Base-by-base conservation (phyloP, 345 rosid species). In the Acer saccharum region DNA sequence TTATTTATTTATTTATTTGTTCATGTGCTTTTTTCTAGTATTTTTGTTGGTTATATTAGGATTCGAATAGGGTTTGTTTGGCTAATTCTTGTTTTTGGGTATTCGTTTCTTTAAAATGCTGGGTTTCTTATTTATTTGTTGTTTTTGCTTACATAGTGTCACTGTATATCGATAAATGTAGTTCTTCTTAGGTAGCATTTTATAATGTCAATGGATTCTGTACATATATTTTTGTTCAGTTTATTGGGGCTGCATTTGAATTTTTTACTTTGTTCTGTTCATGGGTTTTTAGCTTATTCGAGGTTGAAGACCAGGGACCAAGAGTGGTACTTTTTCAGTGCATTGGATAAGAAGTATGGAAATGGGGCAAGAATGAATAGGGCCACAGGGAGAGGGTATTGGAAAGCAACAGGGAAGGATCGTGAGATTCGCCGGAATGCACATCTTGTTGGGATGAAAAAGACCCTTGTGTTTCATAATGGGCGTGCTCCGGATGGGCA, bases 281-380 rank as follows among this genome's bases (percentile, higher is more conserved):
- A n/a, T 75, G 54, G 58, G 68, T 72, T 86, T 78, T 41, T 73
- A 90, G 92, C 44, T 71, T 79, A 74, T 73, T 79, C 95, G 12
- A 89, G 85, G 78, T 77, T 93, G 84, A 94, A 88, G 79, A 89
- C 88, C 69, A 85, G 90, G 70, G 97, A 94, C 81, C 89, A 90
- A 71, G 93, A 88, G 63, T 91, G 95, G 94, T 92, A 86, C 89
- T 89, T 94, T 81, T 94, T 89, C 64, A 83, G 91, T 78, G 88
- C 90, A 10, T 75, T 93, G 77, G 98, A 95, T 74, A 92, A 83
- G 87, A 95, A 92, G 80, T 93, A 92, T 66, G 93, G 90, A 0
- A 93, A 93, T 80, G 90, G 92, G 50, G 87, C 80, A 61, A 76
- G 86, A 73, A 85, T 88, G 90, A 93, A 87, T 23, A 81, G 97